Conservation (phyloP, 129 eudicot genomes). For the Helianthus tuberosus region DNA sequence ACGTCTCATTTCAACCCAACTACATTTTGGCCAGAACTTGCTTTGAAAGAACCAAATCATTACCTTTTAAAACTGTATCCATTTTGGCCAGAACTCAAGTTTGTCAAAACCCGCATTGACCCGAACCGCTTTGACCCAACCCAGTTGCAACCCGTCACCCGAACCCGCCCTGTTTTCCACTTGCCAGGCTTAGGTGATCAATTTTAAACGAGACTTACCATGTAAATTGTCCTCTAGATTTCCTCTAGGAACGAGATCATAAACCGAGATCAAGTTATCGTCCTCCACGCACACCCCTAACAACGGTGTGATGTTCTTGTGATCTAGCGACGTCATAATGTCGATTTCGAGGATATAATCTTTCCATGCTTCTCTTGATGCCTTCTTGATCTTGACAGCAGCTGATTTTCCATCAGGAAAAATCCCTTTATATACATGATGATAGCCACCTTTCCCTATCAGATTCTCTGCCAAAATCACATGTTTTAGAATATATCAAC, state of each 20-base stretch:
- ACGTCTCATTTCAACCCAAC: too few relatives aligned
- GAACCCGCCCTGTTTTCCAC: too few relatives aligned
- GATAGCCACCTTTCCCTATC: constrained; percentile 86
- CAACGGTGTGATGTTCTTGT: constrained; percentile 71
- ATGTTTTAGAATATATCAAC: background rate
- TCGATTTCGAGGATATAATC: constrained; percentile 75
- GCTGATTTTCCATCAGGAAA: constrained; percentile 79
- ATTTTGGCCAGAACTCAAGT: too few relatives aligned
- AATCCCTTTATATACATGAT: constrained; percentile 77
- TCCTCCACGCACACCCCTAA: constrained; percentile 86
- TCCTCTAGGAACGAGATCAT: constrained; percentile 74
- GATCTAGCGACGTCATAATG: constrained; percentile 75
- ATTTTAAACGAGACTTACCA: constrained; percentile 29
- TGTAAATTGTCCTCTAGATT: constrained; percentile 80
- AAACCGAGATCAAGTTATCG: constrained; percentile 70
- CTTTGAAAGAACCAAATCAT: too few relatives aligned
- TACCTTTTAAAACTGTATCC: too few relatives aligned
- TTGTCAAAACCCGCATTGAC: too few relatives aligned
- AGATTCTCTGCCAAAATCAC: constrained; percentile 53
- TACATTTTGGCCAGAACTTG: too few relatives aligned
- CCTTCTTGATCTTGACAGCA: constrained; percentile 73
- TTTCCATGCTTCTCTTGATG: constrained; percentile 88
- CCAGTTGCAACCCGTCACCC: too few relatives aligned
- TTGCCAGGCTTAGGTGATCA: too few relatives aligned
- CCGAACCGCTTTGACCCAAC: too few relatives aligned